These are phyloP conservation scores for Auriculariales sp. DNA, from an alignment of 768 basidiomycete species.

Conservation along the genomic window DNA sequence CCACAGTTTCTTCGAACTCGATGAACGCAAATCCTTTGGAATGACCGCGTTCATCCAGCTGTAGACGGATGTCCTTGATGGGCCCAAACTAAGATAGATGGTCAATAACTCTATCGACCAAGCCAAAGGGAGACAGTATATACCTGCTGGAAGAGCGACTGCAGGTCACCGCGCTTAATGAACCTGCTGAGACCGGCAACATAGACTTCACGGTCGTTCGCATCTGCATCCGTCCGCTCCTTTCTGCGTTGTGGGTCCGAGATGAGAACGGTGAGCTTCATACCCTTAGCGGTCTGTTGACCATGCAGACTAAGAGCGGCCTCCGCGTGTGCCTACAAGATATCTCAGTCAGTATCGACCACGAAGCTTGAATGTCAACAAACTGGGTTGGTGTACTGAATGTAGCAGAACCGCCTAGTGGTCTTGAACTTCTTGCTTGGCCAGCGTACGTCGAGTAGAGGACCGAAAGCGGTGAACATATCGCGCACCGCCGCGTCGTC, in stretches of 20 bases:
- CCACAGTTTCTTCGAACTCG: constrained; percentile 74
- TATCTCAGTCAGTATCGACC: background rate
- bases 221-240: constrained; percentile 76
- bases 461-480: constrained; percentile 81
- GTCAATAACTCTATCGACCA: constrained; percentile 4
- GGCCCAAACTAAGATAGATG: constrained; percentile 48
- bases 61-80: constrained; percentile 71
- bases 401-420: constrained; percentile 83
- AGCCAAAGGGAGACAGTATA: constrained; percentile 13
- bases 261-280: constrained; percentile 60
- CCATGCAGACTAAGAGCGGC: constrained; percentile 70
- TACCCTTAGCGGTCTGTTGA: constrained; percentile 53
- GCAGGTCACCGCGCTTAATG: constrained; percentile 61
- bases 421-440: constrained; percentile 94
- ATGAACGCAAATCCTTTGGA: constrained; percentile 85
- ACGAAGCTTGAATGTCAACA: constrained; percentile 11
- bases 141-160: constrained; percentile 65
- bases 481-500: constrained; percentile 67
- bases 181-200: constrained; percentile 75
- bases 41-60: constrained; percentile 51
- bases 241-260: constrained; percentile 87
- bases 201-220: constrained; percentile 74
- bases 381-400: constrained; percentile 80
- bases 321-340: constrained; percentile 41
- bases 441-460: constrained; percentile 90